Evolutionary conservation across 2,329 filamentous ascomycete species (phyloP).

Genomic region (Aspergillus sp.): DNA sequence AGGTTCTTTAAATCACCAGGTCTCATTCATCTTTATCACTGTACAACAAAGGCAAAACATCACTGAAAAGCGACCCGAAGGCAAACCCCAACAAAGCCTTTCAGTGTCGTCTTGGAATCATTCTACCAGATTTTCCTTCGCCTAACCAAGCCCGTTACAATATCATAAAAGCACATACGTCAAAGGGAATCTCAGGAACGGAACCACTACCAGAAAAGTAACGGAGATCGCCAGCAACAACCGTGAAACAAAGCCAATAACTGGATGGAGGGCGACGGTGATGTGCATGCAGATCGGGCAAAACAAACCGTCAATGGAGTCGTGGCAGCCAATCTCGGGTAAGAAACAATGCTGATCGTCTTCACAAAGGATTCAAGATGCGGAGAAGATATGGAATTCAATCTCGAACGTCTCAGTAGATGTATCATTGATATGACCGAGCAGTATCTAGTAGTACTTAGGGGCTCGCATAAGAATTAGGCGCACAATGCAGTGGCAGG

Average conservation of each 20-base stretch:
- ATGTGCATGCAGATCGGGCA: conserved; percentile 8
- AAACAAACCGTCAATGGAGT: not conserved
- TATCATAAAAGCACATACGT: too few relatives aligned
- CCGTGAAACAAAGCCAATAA: not conserved
- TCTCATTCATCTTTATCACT: too few relatives aligned
- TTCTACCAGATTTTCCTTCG: too few relatives aligned
- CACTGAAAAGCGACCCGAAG: too few relatives aligned
- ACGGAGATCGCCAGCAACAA: not conserved
- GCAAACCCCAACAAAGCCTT: too few relatives aligned
- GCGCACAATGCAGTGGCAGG: not conserved
- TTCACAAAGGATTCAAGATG: not conserved
- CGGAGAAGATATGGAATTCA: not conserved
- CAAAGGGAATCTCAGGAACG: not conserved
- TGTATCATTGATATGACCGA: not conserved
- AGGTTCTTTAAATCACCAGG: too few relatives aligned
- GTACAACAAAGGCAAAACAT: too few relatives aligned
- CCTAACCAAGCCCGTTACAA: too few relatives aligned
- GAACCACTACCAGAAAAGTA: not conserved
- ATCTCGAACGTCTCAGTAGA: too few relatives aligned
- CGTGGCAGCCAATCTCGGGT: not conserved
- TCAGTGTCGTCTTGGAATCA: too few relatives aligned
- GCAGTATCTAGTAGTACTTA: not conserved
- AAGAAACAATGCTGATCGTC: not conserved
- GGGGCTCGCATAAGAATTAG: not conserved
- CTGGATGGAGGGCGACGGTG: not conserved